A percentile compares a stretch with the other conserved stretches of the same genome.
phyloP scores from a whole-genome alignment of 148 eudicot species.

The Camellia lanceoleosa region DNA sequence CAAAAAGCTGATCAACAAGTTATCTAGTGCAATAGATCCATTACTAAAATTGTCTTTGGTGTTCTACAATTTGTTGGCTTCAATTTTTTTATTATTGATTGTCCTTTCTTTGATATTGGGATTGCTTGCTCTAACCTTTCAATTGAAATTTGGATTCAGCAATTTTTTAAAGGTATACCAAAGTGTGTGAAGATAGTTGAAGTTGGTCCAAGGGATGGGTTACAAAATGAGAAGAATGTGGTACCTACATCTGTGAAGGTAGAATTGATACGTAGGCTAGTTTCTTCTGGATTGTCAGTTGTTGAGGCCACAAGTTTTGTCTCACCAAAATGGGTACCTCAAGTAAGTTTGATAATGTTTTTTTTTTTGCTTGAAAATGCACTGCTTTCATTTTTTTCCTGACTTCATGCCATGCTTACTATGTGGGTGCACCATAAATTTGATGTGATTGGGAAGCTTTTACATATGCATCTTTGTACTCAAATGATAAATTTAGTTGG shows the following conservation, averaged over 20 bases:
- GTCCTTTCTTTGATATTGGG: background rate
- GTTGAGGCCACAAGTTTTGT: constrained; percentile 98
- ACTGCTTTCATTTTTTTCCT: background rate
- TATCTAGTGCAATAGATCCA: background rate
- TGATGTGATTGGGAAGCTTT: constrained; percentile 1
- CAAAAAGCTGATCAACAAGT: constrained; percentile 2
- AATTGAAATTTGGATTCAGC: constrained; percentile 41
- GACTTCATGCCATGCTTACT: background rate
- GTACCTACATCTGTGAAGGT: constrained; percentile 86
- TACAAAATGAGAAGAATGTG: constrained; percentile 83
- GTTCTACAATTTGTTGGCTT: background rate
- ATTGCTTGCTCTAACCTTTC: constrained; percentile 13
- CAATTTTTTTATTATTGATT: background rate
- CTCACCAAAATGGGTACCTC: constrained; percentile 99
- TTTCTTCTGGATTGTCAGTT: constrained; percentile 78
- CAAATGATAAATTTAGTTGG: background rate
- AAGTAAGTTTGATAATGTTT: constrained; percentile 37
- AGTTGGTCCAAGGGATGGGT: constrained; percentile 96
- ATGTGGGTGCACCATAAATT: background rate
- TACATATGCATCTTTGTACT: background rate
- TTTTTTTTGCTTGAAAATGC: background rate
- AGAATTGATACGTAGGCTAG: constrained; percentile 81
- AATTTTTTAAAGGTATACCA: constrained; percentile 61
- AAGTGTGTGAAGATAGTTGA: constrained; percentile 84
- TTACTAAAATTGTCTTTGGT: background rate